Conservation (phyloP, 345 rosid genomes). For the Acer yangbiense region DNA sequence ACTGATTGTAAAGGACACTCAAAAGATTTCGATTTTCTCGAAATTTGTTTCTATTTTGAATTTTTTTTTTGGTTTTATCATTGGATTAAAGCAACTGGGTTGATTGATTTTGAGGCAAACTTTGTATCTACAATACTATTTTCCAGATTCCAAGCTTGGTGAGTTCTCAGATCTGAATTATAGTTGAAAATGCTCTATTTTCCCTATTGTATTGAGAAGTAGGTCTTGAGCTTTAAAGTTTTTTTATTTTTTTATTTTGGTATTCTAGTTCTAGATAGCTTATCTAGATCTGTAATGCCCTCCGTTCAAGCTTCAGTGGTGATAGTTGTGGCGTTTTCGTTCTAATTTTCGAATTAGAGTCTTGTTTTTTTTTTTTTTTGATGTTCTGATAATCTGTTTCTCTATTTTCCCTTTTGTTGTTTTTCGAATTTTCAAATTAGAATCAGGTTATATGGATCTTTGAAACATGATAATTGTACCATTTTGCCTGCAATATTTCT, state of each 20-base stretch:
- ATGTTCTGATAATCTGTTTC: too few relatives aligned
- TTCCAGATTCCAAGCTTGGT: slow-evolving; percentile 46
- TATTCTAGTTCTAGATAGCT: slow-evolving; percentile 17
- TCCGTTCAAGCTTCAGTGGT: slow-evolving; percentile 21
- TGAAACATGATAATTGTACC: background rate
- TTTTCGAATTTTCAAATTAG: background rate
- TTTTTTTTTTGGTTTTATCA: slow-evolving; percentile 29
- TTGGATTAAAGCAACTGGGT: slow-evolving; percentile 32
- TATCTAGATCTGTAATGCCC: slow-evolving; percentile 40
- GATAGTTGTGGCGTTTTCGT: slow-evolving; percentile 13
- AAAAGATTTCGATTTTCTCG: slow-evolving; percentile 25
- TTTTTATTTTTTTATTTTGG: too few relatives aligned
- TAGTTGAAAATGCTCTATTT: slow-evolving; percentile 32
- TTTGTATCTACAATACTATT: slow-evolving; percentile 31
- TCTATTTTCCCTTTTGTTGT: background rate
- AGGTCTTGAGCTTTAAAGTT: slow-evolving; percentile 21
- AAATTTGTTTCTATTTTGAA: slow-evolving; percentile 22
- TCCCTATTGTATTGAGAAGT: slow-evolving; percentile 36
- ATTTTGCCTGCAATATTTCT: background rate
- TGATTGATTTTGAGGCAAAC: slow-evolving; percentile 24
- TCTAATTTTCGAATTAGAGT: slow-evolving; percentile 18
- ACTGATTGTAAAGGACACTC: slow-evolving; percentile 25
- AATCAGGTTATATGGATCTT: slow-evolving; percentile 12
- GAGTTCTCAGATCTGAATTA: slow-evolving; percentile 74
- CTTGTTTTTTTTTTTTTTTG: slow-evolving; percentile 6